Conservation (phyloP, 768 basidiomycete genomes). For the Tylopilus balloui region DNA sequence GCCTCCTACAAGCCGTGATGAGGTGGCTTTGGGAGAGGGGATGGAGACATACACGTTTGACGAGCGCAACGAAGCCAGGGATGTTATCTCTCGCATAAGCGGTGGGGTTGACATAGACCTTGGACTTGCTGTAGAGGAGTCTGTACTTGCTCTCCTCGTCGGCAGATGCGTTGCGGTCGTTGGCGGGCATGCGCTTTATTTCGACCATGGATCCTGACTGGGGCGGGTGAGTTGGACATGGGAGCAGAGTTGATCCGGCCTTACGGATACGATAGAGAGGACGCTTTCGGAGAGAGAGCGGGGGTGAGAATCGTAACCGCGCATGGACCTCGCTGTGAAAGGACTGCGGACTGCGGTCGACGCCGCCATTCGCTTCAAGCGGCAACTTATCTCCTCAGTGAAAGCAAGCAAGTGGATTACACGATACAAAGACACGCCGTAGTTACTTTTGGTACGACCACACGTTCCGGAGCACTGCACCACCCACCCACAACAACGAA, state of each 20-base stretch:
- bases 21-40: constrained; percentile 3
- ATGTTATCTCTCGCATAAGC: constrained; percentile 90
- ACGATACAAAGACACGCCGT: constrained; percentile 10
- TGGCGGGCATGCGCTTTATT: constrained; percentile 45
- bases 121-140: constrained; percentile 85
- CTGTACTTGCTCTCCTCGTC: constrained; percentile 63
- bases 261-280: constrained; percentile 46
- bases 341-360: constrained; percentile 10
- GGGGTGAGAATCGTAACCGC: constrained; percentile 15
- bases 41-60: constrained; percentile 66
- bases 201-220: constrained; percentile 69
- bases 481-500: background rate
- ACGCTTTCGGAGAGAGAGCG: constrained; percentile 41
- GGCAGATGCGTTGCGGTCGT: constrained; percentile 11
- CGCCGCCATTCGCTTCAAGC: too few relatives aligned
- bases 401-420: constrained; percentile 20
- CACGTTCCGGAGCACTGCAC: constrained; percentile 87
- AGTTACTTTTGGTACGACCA: constrained; percentile 92
- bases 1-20: constrained; percentile 51
- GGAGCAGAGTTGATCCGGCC: constrained; percentile 15
- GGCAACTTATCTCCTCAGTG: too few relatives aligned
- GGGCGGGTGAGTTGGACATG: constrained; percentile 6
- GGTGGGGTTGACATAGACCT: constrained; percentile 94
- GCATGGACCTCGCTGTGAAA: constrained; percentile 14
- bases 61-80: constrained; percentile 87